Base-by-base conservation (phyloP, 2,329 filamentous ascomycete species). In the Xylariaceae sp. region DNA sequence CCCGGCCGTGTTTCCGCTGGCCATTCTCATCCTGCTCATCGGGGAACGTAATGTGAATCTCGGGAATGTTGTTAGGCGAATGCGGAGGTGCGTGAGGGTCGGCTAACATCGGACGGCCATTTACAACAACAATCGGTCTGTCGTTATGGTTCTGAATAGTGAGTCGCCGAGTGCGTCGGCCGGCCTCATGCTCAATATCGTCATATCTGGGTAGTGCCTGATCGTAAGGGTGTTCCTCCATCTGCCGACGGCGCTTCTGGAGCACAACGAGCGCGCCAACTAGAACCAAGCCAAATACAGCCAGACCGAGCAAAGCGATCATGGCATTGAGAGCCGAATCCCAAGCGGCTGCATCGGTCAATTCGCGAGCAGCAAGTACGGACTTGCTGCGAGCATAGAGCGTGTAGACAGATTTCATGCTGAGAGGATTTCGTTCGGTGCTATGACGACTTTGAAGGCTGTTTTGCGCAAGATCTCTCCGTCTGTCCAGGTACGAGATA, bases 41-140 rank as follows among this genome's bases (percentile, higher is more conserved):
- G 13, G 94, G 94, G 80, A 99, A 97, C 42, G 94, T 97, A 75
- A 99, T 96, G 76, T 92, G 91, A 70, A 99, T 99, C 77, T 97
- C 90, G 17, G 94, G 94, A 34, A 97, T 83, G 66, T 89, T 88
- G 74, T 85, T 90, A n/a, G 89, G 88, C 51, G 88, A 90, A 68
- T 88, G 79, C 18, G 92, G 89, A 13, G 90, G 88, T 64, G 86
- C 88, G 61, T 82, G 80, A 37, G 89, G 88, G 75, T 89, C 89
- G 65, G 86, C 82, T 66, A 93, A 85, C 76, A 95, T 86, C 65
- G 85, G 85, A 72, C 81, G 77, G 64, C 88, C 85, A 75, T 89
- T 85, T 73, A 91, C 89, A 69, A 94, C 84, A 62, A 91, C 82
- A 66, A 94, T 81, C 57, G 86, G 84, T 66, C 80, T 81, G 67